Base-by-base conservation (phyloP, 2,329 filamentous ascomycete species). In the Talaromyces funiculosus region DNA sequence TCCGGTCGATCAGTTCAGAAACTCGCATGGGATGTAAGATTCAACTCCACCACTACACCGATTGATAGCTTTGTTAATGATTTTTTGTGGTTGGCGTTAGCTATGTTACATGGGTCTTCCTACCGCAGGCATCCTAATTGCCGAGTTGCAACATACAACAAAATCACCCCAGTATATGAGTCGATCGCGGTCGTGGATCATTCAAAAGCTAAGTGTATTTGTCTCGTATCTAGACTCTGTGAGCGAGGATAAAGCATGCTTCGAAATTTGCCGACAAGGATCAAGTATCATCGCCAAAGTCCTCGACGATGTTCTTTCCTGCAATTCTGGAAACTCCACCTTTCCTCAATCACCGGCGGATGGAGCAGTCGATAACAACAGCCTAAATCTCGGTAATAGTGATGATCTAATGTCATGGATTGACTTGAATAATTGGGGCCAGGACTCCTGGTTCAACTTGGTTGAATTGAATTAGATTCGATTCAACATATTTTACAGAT, bases 21-120 rank as follows among this genome's bases (percentile, higher is more conserved):
- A n/a, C 22, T 47, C 24, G 29, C 43, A 29, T 47, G 43, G 43
- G 24, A 47, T 29, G 24, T 47, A 47, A 29, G 24, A 9, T 18
- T n/a, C 4, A 3, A 3, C 1, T 16, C 12, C 18, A 24, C 42
- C 4, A 10, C 20, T 45, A 16, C 12, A 7, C 12, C 42, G 24
- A 16, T 16, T 24, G 12, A 16, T 45, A 10, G 5, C 12, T 29
- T 29, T 18, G 24, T 16, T 47, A 29, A 47, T 4, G 10, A 7
- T 22, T 22, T 8, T 22, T 16, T 45, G 14, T 40, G n/a, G 22
- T 10, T 16, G n/a, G 14, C 42, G 20, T 12, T 4, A 47, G 24
- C 24, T 47, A 47, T 49, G 53, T 10, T 61, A 57, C 37, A 56
- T 61, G 22, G 59, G 59, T 29, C 59, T 61, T n/a, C 51, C 59